These are phyloP conservation scores for Angophora floribunda DNA, from an alignment of 345 rosid species.

Conservation along the genomic window DNA sequence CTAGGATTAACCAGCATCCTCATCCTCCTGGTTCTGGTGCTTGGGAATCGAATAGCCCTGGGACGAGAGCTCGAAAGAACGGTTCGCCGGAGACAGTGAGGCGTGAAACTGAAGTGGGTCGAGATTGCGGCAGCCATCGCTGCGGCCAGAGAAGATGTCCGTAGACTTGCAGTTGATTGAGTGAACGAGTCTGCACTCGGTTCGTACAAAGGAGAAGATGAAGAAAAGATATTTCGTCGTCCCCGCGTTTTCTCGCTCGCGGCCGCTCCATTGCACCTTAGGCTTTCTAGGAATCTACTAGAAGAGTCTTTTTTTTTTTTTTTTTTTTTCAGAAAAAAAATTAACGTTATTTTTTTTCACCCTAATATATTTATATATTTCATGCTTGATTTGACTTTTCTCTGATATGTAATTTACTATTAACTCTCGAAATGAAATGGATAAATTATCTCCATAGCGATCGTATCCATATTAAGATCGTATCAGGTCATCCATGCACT, in stretches of 20 bases:
- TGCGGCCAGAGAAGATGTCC: not conserved
- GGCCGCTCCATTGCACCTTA: not conserved
- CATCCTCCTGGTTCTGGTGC: slow-evolving; percentile 10
- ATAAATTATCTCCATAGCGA: not conserved
- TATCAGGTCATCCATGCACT: not conserved
- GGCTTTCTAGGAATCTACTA: not conserved
- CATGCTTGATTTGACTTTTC: not conserved
- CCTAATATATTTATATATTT: too few species aligned
- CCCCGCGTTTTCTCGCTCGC: not conserved
- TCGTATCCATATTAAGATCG: too few species aligned
- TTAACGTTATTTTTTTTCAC: too few species aligned
- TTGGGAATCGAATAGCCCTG: slow-evolving; percentile 2
- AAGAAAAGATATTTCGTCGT: not conserved
- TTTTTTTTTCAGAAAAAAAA: not conserved
- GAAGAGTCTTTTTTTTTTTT: not conserved
- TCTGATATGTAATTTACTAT: rapidly evolving
- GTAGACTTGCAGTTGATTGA: not conserved
- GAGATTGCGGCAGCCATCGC: not conserved
- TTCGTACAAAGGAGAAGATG: not conserved
- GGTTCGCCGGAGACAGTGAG: slow-evolving; percentile 17
- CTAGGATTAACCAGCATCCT: slow-evolving; percentile 1
- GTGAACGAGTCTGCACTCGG: not conserved
- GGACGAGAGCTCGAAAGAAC: not conserved
- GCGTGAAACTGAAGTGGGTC: slow-evolving; percentile 11
- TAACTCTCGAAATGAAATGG: not conserved